Evolutionary conservation across 106 monocot genomes (phyloP), one percentile per base, ranked within the genome.

Genomic region (Dioscorea dumetorum): DNA sequence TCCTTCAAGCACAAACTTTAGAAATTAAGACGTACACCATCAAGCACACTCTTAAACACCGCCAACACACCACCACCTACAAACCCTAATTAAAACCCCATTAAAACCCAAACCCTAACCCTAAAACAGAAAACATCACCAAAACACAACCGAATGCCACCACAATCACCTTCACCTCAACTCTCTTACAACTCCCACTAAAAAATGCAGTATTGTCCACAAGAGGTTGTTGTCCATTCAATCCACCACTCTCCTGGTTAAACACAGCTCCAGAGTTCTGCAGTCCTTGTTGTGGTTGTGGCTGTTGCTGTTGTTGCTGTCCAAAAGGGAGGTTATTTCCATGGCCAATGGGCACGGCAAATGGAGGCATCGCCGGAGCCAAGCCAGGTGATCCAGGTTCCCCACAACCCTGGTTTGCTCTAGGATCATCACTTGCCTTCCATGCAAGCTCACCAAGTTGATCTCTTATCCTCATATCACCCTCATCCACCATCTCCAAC

Each of bases 391-490:
- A 75, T 17, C 80, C 80, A 1, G 72, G 71, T 63, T 66, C 12
- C 28, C 67, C 80, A 31, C 85, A 78, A 41, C 64, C 51, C 65
- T 82, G 86, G 63, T 78, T 73, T 8, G 74, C 67, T 8, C 73
- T 49, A 22, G 87, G 82, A 18, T 79, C 59, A 12, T 87, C 79
- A 71, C 82, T 83, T 3, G 82, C 87, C 67, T 67, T 82, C 87
- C 87, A 87, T 2, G 74, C 82, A 17, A 80, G 60, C 65, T 87
- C 80, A 4, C 83, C 87, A 17, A 52, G 31, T 52, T 72, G 63
- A 33, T 82, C 82, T 19, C 79, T 62, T 24, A 83, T 74, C 73
- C 80, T 48, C 87, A 83, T 77, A 60, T 87, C 87, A 0, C 80
- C 87, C 48, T 77, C 71, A 49, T 87, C 80, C 12, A 74, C 80